Percentiles rank a stretch among this genome's conserved stretches.
phyloP scores from a whole-genome alignment of 108 stramenopile genomes.

The Pelagomonas calceolata region DNA sequence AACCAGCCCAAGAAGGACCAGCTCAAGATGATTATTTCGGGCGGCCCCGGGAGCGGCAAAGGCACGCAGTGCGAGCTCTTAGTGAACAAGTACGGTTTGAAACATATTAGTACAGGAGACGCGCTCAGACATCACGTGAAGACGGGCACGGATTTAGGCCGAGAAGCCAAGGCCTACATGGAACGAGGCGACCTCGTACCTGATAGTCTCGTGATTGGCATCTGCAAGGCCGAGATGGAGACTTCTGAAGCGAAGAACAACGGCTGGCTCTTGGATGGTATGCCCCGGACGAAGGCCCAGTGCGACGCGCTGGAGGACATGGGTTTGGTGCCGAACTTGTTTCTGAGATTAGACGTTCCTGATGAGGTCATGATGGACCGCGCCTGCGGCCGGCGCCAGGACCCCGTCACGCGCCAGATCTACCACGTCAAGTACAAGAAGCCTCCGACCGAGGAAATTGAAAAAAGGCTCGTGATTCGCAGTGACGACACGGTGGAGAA shows the following conservation, averaged over 20 bases:
- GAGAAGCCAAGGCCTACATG: constrained; percentile 70
- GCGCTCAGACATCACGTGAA: constrained; percentile 61
- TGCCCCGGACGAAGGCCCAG: constrained; percentile 87
- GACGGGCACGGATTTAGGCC: constrained; percentile 46
- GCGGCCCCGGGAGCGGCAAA: constrained; percentile 72
- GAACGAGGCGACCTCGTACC: constrained; percentile 85
- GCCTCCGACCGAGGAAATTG: constrained; percentile 61
- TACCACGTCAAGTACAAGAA: constrained; percentile 89
- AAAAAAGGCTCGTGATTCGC: constrained; percentile 65
- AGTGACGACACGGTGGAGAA: constrained; percentile 95
- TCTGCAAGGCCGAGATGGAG: constrained; percentile 67
- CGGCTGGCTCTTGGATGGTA: constrained; percentile 95
- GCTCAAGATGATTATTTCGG: constrained; percentile 62
- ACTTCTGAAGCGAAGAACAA: constrained; percentile 62
- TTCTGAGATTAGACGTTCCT: constrained; percentile 84
- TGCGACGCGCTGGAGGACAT: constrained; percentile 69
- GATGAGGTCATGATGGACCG: constrained; percentile 82
- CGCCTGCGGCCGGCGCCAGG: constrained; percentile 84
- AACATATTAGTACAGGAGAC: constrained; percentile 75
- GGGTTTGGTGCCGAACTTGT: constrained; percentile 71
- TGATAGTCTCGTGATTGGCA: constrained; percentile 85
- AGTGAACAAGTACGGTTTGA: constrained; percentile 52
- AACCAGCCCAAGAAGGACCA: background rate
- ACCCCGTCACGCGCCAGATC: constrained; percentile 87
- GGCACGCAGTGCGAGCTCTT: constrained; percentile 76